A percentile compares a stretch with the other conserved stretches of the same genome.
Evolutionary conservation across 2,329 filamentous ascomycete species (phyloP).

Genomic region (Didymella sp.): DNA sequence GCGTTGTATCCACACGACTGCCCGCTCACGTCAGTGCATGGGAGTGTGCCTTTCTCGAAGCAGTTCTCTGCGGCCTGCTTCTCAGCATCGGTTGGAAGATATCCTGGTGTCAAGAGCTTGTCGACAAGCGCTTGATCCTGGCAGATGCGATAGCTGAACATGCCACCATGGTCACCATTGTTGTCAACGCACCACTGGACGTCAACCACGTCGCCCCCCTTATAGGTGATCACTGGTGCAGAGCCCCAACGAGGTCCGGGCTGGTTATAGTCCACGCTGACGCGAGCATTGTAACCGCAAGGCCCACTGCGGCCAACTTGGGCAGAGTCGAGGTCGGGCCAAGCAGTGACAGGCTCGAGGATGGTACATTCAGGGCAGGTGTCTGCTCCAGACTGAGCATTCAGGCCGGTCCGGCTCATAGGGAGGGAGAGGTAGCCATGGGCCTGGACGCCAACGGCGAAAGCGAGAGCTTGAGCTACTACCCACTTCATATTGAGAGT

Average conservation of each 20-base stretch:
- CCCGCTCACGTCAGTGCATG: constrained; percentile 43
- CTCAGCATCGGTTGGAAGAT: constrained; percentile 44
- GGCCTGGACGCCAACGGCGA: constrained; percentile 31
- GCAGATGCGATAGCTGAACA: constrained; percentile 47
- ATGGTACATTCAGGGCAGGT: constrained; percentile 48
- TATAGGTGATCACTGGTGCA: constrained; percentile 41
- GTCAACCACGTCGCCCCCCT: constrained; percentile 36
- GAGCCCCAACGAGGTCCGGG: constrained; percentile 42
- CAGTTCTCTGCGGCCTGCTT: constrained; percentile 46
- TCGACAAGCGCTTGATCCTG: constrained; percentile 43
- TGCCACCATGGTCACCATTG: constrained; percentile 47
- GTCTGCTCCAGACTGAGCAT: constrained; percentile 42
- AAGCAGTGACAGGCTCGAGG: constrained; percentile 43
- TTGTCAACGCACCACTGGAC: constrained; percentile 47
- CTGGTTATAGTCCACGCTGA: constrained; percentile 46
- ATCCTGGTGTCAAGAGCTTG: constrained; percentile 40
- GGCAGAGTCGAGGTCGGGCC: constrained; percentile 41
- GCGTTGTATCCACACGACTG: constrained; percentile 41
- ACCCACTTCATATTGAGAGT: constrained; percentile 29
- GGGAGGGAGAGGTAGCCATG: constrained; percentile 44
- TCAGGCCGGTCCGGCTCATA: constrained; percentile 46
- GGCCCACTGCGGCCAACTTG: constrained; percentile 42
- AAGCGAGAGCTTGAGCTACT: constrained; percentile 25
- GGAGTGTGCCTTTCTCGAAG: constrained; percentile 37
- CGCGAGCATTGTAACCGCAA: constrained; percentile 47